phyloP scores from a whole-genome alignment of 345 rosid species.

The Hibiscus trionum region DNA sequence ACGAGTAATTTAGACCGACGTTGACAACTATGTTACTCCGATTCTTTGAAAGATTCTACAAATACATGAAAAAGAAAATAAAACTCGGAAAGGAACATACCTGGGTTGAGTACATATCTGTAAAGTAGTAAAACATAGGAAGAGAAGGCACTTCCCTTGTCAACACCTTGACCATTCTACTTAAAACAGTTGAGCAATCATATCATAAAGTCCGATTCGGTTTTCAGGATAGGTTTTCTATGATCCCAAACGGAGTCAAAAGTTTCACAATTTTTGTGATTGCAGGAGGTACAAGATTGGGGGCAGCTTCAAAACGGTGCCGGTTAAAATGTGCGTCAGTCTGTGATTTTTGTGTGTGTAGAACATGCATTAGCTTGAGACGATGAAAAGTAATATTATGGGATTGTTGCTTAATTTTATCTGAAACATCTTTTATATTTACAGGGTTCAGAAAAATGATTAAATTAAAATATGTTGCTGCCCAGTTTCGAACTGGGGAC shows the following conservation, averaged over 20 bases:
- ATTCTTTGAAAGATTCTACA: neutral
- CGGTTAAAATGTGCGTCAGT: neutral
- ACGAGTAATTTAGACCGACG: neutral
- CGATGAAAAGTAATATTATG: neutral
- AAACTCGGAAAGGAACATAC: neutral
- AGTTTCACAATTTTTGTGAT: neutral
- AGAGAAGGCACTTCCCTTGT: neutral
- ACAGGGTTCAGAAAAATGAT: too few species aligned
- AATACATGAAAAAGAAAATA: neutral
- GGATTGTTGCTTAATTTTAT: neutral
- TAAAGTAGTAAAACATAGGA: neutral
- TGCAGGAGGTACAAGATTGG: conserved; percentile 13
- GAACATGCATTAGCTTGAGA: neutral
- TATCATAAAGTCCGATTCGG: neutral
- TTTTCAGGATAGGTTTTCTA: neutral
- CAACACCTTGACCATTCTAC: neutral
- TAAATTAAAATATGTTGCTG: conserved; percentile 16
- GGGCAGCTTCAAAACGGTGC: neutral
- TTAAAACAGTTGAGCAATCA: neutral
- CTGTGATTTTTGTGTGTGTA: neutral
- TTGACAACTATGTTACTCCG: neutral
- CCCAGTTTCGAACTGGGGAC: conserved; percentile 41
- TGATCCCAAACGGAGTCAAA: neutral
- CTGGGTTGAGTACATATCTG: neutral
- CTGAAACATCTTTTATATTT: neutral